phyloP scores from a whole-genome alignment of 805 yeast genomes.

The Maudiozyma barnettii region DNA sequence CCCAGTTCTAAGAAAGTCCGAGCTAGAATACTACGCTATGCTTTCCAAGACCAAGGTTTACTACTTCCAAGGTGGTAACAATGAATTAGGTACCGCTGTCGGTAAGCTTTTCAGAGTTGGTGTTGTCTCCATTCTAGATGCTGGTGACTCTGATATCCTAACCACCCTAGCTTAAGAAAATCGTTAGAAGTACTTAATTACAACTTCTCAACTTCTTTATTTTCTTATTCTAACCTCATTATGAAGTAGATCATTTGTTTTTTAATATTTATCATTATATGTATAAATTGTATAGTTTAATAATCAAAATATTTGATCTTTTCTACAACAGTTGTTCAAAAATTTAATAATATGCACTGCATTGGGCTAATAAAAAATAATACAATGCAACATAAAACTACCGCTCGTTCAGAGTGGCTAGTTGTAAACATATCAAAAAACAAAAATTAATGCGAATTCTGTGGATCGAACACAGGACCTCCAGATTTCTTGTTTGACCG shows the following conservation, averaged over 20 bases:
- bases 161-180: slow-evolving; percentile 40
- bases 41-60: slow-evolving; percentile 90
- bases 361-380: too few relatives aligned
- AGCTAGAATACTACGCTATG: slow-evolving; percentile 99
- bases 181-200: not conserved
- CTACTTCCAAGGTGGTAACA: slow-evolving; percentile 99
- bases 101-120: slow-evolving; percentile 99
- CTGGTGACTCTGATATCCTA: slow-evolving; percentile 99
- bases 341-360: too few relatives aligned
- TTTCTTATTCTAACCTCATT: not conserved
- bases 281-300: not conserved
- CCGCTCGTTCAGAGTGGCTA: not conserved
- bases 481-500: slow-evolving; percentile 33
- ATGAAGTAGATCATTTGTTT: not conserved
- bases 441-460: slow-evolving; percentile 43
- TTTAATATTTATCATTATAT: not conserved
- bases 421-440: too few relatives aligned
- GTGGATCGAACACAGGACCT: slow-evolving; percentile 89
- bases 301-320: not conserved
- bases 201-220: not conserved
- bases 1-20: slow-evolving; percentile 99
- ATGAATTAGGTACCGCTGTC: slow-evolving; percentile 99
- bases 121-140: slow-evolving; percentile 89
- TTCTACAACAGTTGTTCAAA: too few relatives aligned
- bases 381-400: too few relatives aligned